Evolutionary conservation across 2,329 filamentous ascomycete species (phyloP), one percentile per base, ranked within the genome.

Genomic region (Aspergillus sergii): DNA sequence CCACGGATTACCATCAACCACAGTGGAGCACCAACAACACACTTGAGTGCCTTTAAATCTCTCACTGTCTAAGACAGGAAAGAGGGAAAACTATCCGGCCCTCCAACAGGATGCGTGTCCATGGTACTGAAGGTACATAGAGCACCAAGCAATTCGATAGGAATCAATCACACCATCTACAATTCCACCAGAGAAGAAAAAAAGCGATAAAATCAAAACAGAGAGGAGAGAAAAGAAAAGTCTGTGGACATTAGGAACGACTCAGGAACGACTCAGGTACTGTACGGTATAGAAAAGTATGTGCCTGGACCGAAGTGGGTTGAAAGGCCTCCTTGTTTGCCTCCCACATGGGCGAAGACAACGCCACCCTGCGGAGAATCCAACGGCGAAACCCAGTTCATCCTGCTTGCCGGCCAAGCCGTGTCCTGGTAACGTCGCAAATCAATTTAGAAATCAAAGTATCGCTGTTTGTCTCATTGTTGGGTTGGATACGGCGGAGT

Each of bases 331-430:
- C 34, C 26, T 39, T 41, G 51, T 55, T 55, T 39, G 32, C 51
- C 51, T 54, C 58, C 48, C 57, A 59, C 57, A 58, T 58, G 45
- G 57, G 21, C 32, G 14, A 45, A 39, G 45, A 41, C 45, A 58
- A 59, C 57, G 46, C 46, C 45, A 59, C 57, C 32, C 21, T 41
- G 30, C 46, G 45, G 34, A 46, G 45, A 59, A 41, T 43, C 46
- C n/a, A 59, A 53, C 55, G 39, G 55, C 21, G 54, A 60, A 45
- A 16, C 34, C 34, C 34, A 34, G 26, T 34, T 34, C 30, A 32
- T 32, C 34, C 6, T 36, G 14, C 34, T 36, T 16, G 14, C 34
- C 34, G 14, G 6, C 14, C 34, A 16, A 36, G 34, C 7, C 14
- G 14, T 16, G 6, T 36, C 1, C 34, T 7, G 4, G 34, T 36